phyloP scores from a whole-genome alignment of 345 rosid genomes.

The Salix viminalis region DNA sequence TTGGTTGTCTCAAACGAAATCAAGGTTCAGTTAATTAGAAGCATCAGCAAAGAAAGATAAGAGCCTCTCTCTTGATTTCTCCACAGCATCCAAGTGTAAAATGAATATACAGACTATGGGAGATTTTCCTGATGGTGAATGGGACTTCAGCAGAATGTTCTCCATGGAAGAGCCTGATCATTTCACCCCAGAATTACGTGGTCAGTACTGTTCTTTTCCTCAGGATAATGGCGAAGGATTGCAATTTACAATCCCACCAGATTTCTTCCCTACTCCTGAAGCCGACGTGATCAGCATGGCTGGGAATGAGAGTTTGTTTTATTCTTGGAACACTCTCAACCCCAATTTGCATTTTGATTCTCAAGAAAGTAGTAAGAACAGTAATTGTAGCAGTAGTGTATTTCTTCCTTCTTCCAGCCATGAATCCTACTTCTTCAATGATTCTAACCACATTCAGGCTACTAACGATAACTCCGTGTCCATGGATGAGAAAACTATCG shows the following conservation, averaged over 20 bases:
- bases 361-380: slow-evolving; percentile 28
- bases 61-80: slow-evolving; percentile 4
- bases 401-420: slow-evolving; percentile 18
- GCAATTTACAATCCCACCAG: slow-evolving; percentile 9
- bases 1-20: slow-evolving; percentile 21
- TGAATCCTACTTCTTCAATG: slow-evolving; percentile 16
- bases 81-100: background rate
- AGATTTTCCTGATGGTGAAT: slow-evolving; percentile 44
- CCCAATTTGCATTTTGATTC: slow-evolving; percentile 19
- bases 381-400: slow-evolving; percentile 16
- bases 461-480: slow-evolving; percentile 15
- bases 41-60: background rate
- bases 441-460: slow-evolving; percentile 16
- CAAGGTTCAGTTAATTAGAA: slow-evolving; percentile 5
- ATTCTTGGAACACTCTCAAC: slow-evolving; percentile 19
- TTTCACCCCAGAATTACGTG: slow-evolving; percentile 20
- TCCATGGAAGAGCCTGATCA: slow-evolving; percentile 36
- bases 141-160: slow-evolving; percentile 45
- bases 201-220: slow-evolving; percentile 30
- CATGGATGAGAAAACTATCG: slow-evolving; percentile 21
- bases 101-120: slow-evolving; percentile 35
- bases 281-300: slow-evolving; percentile 16
- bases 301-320: slow-evolving; percentile 23
- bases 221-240: slow-evolving; percentile 13
- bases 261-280: slow-evolving; percentile 26